Conservation (phyloP, 2,329 filamentous ascomycete species). For the Alternaria arbusti region DNA sequence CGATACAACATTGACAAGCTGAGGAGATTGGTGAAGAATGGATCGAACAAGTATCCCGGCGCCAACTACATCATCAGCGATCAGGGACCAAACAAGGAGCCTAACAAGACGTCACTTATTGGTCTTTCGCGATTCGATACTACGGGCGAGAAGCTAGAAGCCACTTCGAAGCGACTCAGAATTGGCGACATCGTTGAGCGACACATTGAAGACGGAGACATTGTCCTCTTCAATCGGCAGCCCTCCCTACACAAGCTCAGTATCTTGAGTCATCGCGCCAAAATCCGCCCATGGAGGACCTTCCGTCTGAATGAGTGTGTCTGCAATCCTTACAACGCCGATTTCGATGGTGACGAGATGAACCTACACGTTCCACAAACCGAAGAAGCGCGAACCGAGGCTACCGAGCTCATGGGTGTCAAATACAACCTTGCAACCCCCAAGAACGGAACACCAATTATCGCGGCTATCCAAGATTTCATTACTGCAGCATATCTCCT, state of each 20-base stretch:
- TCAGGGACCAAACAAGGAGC: slow-evolving; percentile 55
- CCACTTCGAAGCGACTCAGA: slow-evolving; percentile 74
- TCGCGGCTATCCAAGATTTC: slow-evolving; percentile 99
- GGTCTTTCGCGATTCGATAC: slow-evolving; percentile 44
- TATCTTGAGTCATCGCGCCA: slow-evolving; percentile 95
- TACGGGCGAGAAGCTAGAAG: slow-evolving; percentile 66
- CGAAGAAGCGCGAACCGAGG: slow-evolving; percentile 93
- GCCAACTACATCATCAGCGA: slow-evolving; percentile 79
- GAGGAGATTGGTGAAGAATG: slow-evolving; percentile 74
- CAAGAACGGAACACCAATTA: slow-evolving; percentile 97
- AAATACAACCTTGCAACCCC: slow-evolving; percentile 95
- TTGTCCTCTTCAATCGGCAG: slow-evolving; percentile 97
- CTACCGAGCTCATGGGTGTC: slow-evolving; percentile 95
- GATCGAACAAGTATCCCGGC: slow-evolving; percentile 81
- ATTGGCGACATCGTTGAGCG: slow-evolving; percentile 91
- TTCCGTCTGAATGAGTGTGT: slow-evolving; percentile 98
- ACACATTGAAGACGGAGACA: slow-evolving; percentile 92
- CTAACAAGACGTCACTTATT: slow-evolving; percentile 75
- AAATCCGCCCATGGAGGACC: slow-evolving; percentile 92
- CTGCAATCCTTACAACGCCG: slow-evolving; percentile 96
- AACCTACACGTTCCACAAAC: slow-evolving; percentile 98
- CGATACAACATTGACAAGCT: slow-evolving; percentile 86
- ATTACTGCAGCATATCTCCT: slow-evolving; percentile 93
- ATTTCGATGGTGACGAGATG: slow-evolving; percentile 99
- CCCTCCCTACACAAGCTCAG: slow-evolving; percentile 97